phyloP scores from a whole-genome alignment of 371 early-diverging fungal species.

The Mycotypha africana region DNA sequence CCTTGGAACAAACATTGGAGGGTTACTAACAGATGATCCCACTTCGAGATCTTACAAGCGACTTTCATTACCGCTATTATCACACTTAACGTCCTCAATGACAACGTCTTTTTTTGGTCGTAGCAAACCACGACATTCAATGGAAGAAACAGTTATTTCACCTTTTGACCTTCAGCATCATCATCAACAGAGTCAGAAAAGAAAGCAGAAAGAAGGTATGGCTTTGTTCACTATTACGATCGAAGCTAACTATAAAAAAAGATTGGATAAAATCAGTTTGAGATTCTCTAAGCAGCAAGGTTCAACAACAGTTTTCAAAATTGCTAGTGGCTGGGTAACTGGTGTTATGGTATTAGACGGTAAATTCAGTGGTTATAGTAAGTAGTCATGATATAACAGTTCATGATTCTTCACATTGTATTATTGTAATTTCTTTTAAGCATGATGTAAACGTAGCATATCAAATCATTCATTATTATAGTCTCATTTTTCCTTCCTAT shows the following conservation, averaged over 20 bases:
- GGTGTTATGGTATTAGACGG: conserved; percentile 31
- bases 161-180: too few relatives aligned
- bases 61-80: conserved; percentile 25
- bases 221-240: conserved; percentile 34
- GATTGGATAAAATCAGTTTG: conserved; percentile 9
- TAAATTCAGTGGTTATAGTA: too few relatives aligned
- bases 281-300: conserved; percentile 38
- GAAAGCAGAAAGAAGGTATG: conserved; percentile 26
- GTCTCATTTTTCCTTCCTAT: too few relatives aligned
- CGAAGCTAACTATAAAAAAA: conserved; percentile 17
- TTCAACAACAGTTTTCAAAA: conserved; percentile 37
- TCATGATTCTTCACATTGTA: too few relatives aligned
- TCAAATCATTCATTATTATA: too few relatives aligned
- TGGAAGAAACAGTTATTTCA: conserved; percentile 24
- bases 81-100: conserved; percentile 38
- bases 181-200: conserved; percentile 1
- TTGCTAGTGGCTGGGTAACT: conserved; percentile 40
- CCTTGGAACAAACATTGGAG: conserved; percentile 3
- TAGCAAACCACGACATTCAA: conserved; percentile 21
- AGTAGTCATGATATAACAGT: too few relatives aligned
- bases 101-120: conserved; percentile 39
- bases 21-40: not conserved
- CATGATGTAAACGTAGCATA: too few relatives aligned
- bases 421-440: too few relatives aligned
- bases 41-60: conserved; percentile 12